Evolutionary conservation across 805 yeast species (phyloP).

Genomic region (Ogataea minuta): DNA sequence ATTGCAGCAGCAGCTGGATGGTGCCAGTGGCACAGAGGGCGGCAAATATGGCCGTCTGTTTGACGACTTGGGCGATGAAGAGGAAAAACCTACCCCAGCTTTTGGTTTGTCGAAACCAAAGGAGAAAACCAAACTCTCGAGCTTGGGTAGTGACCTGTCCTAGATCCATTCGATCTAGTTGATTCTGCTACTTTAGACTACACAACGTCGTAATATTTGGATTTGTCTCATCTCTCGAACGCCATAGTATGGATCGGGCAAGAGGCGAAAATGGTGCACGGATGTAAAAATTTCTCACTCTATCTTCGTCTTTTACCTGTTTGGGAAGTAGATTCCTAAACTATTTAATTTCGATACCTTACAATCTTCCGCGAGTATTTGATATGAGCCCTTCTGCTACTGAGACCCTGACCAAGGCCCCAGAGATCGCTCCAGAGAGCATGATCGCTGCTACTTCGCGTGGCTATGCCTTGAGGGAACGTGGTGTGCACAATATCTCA

Average conservation of each 20-base stretch:
- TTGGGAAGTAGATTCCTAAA: constrained; percentile 1
- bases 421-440: constrained; percentile 22
- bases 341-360: not conserved
- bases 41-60: constrained; percentile 52
- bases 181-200: too few relatives aligned
- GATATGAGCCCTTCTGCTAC: constrained; percentile 18
- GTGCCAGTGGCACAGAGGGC: constrained; percentile 31
- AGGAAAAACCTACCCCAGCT: constrained; percentile 52
- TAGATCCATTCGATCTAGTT: not conserved
- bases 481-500: constrained; percentile 62
- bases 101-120: constrained; percentile 61
- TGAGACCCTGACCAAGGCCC: constrained; percentile 12
- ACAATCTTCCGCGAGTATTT: not conserved
- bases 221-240: not conserved
- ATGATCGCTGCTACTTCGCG: constrained; percentile 36
- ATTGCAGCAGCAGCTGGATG: constrained; percentile 56
- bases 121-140: constrained; percentile 55
- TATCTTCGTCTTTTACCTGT: constrained; percentile 10
- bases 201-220: too few relatives aligned
- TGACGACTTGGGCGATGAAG: constrained; percentile 49
- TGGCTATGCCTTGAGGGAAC: constrained; percentile 40
- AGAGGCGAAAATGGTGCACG: not conserved
- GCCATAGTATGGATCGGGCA: not conserved
- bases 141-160: constrained; percentile 36
- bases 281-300: constrained; percentile 2